phyloP scores from a whole-genome alignment of 306 rosid species.

The Lupinus albus region DNA sequence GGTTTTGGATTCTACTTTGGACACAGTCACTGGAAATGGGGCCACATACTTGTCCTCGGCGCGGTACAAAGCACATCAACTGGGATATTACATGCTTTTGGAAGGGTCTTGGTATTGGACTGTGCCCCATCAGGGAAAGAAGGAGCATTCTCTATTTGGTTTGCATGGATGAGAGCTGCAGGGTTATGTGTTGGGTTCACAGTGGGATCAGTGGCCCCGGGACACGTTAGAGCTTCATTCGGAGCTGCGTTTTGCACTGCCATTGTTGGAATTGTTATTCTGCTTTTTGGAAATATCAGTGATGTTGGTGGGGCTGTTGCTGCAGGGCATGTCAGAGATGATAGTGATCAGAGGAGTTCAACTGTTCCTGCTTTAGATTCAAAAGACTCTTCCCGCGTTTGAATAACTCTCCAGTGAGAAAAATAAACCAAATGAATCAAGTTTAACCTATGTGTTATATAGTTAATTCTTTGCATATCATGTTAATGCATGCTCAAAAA shows the following conservation, averaged over 20 bases:
- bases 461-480: conserved; percentile 49
- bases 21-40: conserved; percentile 50
- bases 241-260: conserved; percentile 66
- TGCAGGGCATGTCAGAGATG: conserved; percentile 68
- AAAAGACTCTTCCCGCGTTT: conserved; percentile 36
- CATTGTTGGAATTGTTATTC: conserved; percentile 49
- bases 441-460: conserved; percentile 39
- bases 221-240: conserved; percentile 48
- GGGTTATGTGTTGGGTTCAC: conserved; percentile 68
- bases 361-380: conserved; percentile 46
- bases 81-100: conserved; percentile 66
- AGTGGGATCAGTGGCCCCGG: conserved; percentile 48
- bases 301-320: conserved; percentile 70
- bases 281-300: conserved; percentile 69
- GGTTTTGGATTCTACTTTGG: conserved; percentile 64
- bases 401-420: background rate
- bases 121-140: conserved; percentile 78
- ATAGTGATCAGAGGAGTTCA: conserved; percentile 44
- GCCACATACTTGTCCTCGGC: conserved; percentile 48
- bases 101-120: conserved; percentile 65
- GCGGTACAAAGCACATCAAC: conserved; percentile 64
- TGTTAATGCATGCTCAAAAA: conserved; percentile 47
- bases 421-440: background rate
- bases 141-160: conserved; percentile 75
- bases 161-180: conserved; percentile 58